These are phyloP conservation scores for Nelumbo lutea DNA, from an alignment of 164 flowering plant genomes.

Conservation along the genomic window DNA sequence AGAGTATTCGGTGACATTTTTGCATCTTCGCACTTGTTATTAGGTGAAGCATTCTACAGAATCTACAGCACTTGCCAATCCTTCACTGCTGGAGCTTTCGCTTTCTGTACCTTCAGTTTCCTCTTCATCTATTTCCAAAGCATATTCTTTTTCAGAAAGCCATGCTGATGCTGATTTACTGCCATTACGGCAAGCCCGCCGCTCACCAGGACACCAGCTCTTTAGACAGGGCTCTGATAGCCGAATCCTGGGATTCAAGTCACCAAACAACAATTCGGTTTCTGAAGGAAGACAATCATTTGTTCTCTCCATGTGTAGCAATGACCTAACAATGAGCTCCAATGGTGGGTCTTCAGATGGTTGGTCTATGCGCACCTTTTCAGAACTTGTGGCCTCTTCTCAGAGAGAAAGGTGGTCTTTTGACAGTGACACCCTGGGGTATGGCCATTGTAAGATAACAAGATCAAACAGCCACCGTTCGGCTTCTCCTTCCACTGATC, in stretches of 20 bases:
- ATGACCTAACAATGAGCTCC: slow-evolving; percentile 51
- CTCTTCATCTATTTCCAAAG: slow-evolving; percentile 29
- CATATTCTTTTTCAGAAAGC: slow-evolving; percentile 30
- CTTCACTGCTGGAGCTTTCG: slow-evolving; percentile 38
- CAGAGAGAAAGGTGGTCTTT: slow-evolving; percentile 88
- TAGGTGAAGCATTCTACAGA: slow-evolving; percentile 47
- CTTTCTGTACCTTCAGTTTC: slow-evolving; percentile 49
- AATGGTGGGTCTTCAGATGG: slow-evolving; percentile 78
- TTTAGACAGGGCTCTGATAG: slow-evolving; percentile 62
- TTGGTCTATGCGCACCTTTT: slow-evolving; percentile 77
- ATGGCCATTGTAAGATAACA: slow-evolving; percentile 40
- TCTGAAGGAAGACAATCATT: slow-evolving; percentile 67
- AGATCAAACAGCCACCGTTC: slow-evolving; percentile 52
- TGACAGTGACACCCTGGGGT: slow-evolving; percentile 59
- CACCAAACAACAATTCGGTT: slow-evolving; percentile 42
- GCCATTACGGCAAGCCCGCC: slow-evolving; percentile 48
- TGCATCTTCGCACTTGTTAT: slow-evolving; percentile 3
- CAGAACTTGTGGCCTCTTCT: slow-evolving; percentile 77
- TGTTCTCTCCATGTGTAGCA: slow-evolving; percentile 45
- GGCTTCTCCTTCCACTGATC: slow-evolving; percentile 49
- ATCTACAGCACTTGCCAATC: slow-evolving; percentile 33
- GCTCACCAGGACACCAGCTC: slow-evolving; percentile 58
- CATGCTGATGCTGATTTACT: slow-evolving; percentile 38
- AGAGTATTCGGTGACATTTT: not conserved
- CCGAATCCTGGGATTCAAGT: slow-evolving; percentile 44